These are phyloP conservation scores for Penicillium sp. DNA, from an alignment of 2,329 filamentous ascomycete genomes.

Conservation along the genomic window DNA sequence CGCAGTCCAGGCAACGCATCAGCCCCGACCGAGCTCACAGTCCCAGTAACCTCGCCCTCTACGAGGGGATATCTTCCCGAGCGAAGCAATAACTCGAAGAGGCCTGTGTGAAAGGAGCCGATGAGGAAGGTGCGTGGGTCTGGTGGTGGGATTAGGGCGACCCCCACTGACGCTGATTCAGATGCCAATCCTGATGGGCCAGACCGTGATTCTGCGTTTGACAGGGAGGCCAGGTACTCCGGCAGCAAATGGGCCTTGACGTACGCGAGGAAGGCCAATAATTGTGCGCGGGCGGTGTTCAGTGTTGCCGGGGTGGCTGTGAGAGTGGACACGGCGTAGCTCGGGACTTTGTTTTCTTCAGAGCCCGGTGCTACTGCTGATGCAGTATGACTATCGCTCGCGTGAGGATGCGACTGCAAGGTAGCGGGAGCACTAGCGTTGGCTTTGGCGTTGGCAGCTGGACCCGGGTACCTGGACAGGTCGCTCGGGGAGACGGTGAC, in stretches of 20 bases:
- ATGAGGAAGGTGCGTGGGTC: conserved; percentile 37
- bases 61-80: conserved; percentile 17
- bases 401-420: background rate
- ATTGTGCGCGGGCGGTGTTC: conserved; percentile 26
- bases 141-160: conserved; percentile 28
- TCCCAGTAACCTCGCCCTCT: background rate
- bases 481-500: background rate
- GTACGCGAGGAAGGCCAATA: conserved; percentile 31
- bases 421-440: background rate
- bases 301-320: conserved; percentile 8
- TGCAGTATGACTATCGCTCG: background rate
- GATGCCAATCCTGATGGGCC: background rate
- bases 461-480: background rate
- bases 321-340: conserved; percentile 18
- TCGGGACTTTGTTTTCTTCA: background rate
- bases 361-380: background rate
- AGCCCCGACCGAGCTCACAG: background rate
- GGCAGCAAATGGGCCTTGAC: conserved; percentile 30
- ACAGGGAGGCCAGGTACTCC: conserved; percentile 26
- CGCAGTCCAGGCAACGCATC: conserved; percentile 23
- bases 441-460: background rate
- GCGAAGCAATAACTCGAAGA: conserved; percentile 31
- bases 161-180: background rate
- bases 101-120: conserved; percentile 38
- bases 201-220: background rate